These are phyloP conservation scores for Fonsecaea nubica DNA, from an alignment of 2,329 filamentous ascomycete species.

Conservation along the genomic window DNA sequence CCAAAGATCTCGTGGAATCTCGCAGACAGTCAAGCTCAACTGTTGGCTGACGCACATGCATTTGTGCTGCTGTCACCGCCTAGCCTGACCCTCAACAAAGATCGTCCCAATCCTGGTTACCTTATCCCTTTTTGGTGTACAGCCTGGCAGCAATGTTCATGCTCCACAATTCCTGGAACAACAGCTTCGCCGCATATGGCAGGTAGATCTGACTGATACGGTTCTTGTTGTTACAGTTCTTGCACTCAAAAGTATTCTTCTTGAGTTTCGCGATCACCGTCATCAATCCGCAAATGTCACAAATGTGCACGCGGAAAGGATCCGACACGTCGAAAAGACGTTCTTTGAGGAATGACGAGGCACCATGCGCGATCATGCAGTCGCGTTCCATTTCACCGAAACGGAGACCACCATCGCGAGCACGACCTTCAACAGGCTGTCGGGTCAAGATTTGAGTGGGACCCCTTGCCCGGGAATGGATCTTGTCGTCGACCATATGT, in stretches of 20 bases:
- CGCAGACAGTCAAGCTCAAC: neutral
- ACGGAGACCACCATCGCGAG: slow-evolving; percentile 93
- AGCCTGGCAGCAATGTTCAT: slow-evolving; percentile 99
- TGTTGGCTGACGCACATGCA: neutral
- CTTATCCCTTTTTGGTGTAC: slow-evolving; percentile 72
- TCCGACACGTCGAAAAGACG: slow-evolving; percentile 96
- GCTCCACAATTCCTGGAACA: slow-evolving; percentile 96
- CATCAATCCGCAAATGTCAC: slow-evolving; percentile 98
- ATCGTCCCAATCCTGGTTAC: neutral
- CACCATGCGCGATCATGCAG: slow-evolving; percentile 99
- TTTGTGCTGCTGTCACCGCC: neutral
- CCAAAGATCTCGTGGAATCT: neutral
- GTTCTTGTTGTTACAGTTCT: slow-evolving; percentile 98
- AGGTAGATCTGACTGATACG: slow-evolving; percentile 98
- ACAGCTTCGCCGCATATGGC: slow-evolving; percentile 93
- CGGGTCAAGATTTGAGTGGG: slow-evolving; percentile 96
- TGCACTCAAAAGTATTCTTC: slow-evolving; percentile 94
- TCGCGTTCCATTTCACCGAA: slow-evolving; percentile 99
- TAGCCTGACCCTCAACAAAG: neutral
- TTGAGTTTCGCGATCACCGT: slow-evolving; percentile 96
- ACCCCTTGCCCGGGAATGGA: slow-evolving; percentile 96
- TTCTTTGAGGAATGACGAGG: slow-evolving; percentile 96
- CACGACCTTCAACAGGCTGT: slow-evolving; percentile 97
- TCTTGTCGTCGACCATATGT: slow-evolving; percentile 99
- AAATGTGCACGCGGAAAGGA: slow-evolving; percentile 96